Evolutionary conservation across 1,284 basidiomycete genomes (phyloP).

Genomic region (Apiotrichum laibachii): DNA sequence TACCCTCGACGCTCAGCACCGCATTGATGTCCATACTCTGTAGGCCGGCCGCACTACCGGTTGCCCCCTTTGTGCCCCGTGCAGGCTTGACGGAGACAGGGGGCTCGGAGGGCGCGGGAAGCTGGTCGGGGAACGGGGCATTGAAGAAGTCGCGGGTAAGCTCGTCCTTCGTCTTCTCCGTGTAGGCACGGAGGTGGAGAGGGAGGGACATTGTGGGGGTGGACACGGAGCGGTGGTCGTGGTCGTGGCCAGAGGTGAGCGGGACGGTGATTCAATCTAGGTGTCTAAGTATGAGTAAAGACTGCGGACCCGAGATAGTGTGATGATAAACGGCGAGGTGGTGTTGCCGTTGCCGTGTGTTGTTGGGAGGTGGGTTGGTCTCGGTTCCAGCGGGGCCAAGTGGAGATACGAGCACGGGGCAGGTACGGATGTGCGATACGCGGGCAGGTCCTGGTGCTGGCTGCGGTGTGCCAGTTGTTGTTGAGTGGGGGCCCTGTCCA

Average conservation of each 20-base stretch:
- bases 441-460: too few species aligned
- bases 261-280: neutral
- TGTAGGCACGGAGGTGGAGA: constrained; percentile 75
- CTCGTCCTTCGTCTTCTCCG: constrained; percentile 84
- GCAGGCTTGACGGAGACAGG: constrained; percentile 36
- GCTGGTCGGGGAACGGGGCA: constrained; percentile 56
- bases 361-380: too few species aligned
- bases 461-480: too few species aligned
- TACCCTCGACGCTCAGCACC: constrained; percentile 75
- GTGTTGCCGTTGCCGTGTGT: too few species aligned
- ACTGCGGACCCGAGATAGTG: too few species aligned
- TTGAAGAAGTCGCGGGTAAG: constrained; percentile 79
- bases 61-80: constrained; percentile 1
- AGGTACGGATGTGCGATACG: too few species aligned
- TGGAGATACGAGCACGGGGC: too few species aligned
- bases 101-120: constrained; percentile 35
- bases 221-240: neutral
- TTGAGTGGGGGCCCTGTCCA: too few species aligned
- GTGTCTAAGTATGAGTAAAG: too few species aligned
- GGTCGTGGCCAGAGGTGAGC: neutral
- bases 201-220: constrained; percentile 53
- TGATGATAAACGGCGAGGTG: too few species aligned
- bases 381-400: too few species aligned
- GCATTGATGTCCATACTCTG: constrained; percentile 83
- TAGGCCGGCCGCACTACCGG: constrained; percentile 20